phyloP scores from a whole-genome alignment of 2,329 filamentous ascomycete genomes.

The Alternaria sp. region DNA sequence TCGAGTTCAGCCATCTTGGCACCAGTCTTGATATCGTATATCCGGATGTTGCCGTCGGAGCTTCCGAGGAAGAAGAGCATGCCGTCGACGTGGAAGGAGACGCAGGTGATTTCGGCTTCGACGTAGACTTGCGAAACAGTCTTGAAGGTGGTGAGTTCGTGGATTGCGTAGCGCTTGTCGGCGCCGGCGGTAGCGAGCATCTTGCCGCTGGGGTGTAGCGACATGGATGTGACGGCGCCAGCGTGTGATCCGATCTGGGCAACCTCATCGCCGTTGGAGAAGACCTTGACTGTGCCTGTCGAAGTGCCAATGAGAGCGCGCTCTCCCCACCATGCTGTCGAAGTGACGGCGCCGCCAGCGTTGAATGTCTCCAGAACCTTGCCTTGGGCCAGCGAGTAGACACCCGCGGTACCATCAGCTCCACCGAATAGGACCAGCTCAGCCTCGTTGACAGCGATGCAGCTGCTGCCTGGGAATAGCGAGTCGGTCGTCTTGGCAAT shows the following conservation, averaged over 20 bases:
- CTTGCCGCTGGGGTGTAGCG: slow-evolving; percentile 81
- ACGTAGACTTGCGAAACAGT: slow-evolving; percentile 80
- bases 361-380: slow-evolving; percentile 74
- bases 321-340: slow-evolving; percentile 68
- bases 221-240: slow-evolving; percentile 77
- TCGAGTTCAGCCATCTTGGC: slow-evolving; percentile 77
- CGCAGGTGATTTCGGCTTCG: slow-evolving; percentile 76
- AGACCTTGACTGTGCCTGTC: slow-evolving; percentile 80
- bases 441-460: slow-evolving; percentile 64
- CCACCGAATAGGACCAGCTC: slow-evolving; percentile 77
- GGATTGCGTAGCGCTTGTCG: slow-evolving; percentile 92
- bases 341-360: slow-evolving; percentile 70
- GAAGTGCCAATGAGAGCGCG: slow-evolving; percentile 76
- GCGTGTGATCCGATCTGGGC: slow-evolving; percentile 81
- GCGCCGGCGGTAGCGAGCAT: slow-evolving; percentile 86
- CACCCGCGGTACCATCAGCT: slow-evolving; percentile 73
- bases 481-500: slow-evolving; percentile 61
- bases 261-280: slow-evolving; percentile 71
- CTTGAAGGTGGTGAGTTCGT: slow-evolving; percentile 73
- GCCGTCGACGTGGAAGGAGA: slow-evolving; percentile 95
- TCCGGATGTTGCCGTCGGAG: slow-evolving; percentile 78
- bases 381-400: slow-evolving; percentile 80
- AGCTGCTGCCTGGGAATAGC: slow-evolving; percentile 65
- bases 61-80: slow-evolving; percentile 88
- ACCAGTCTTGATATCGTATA: slow-evolving; percentile 86